Base-by-base conservation (phyloP, 2,329 filamentous ascomycete genomes). In the Arthrobotrys sinensis region DNA sequence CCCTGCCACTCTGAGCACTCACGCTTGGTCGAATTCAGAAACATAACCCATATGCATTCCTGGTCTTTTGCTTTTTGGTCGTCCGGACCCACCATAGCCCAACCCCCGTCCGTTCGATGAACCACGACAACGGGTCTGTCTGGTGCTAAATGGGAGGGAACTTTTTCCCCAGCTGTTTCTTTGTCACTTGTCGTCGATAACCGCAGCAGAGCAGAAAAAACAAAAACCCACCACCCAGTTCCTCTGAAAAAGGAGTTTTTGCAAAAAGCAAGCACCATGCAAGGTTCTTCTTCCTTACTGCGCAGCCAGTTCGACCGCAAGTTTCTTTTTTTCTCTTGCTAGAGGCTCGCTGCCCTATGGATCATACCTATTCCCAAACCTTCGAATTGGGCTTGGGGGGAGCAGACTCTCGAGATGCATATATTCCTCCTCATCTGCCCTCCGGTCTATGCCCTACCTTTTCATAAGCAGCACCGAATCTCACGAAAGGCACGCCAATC, bases 401-500 rank as follows among this genome's bases (percentile, higher is more conserved):
- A 46, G 55, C 43, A 69, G 64, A 68, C 62, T 52, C 66, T 72
- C 67, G 62, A 78, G 75, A 78, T 78, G 75, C 75, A 78, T 78
- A 78, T 78, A 78, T 72, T 72, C 46, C 75, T 68, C 43, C 75
- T 72, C 62, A 66, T 67, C 67, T 67, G 53, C 75, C 75, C 67
- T 68, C 28, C 73, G 73, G 70, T 76, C 64, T 63, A 77, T 71
- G 66, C 43, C 53, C 62, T 71, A 72, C 62, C 43, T 78, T 72
- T 64, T 72, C 75, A 78, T 68, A 68, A 72, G 67, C 75, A 78
- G 63, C 75, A 78, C 75, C 67, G 67, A 71, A 72, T 78, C 75
- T 78, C 62, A 72, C 75, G 75, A 78, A 78, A 68, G 67, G 67
- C 75, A 72, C 75, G 75, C 75, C 75, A 72, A 78, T 68, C 60